phyloP scores from a whole-genome alignment of 495 filamentous ascomycete species.

The Pseudoneurospora amorphoporcata region DNA sequence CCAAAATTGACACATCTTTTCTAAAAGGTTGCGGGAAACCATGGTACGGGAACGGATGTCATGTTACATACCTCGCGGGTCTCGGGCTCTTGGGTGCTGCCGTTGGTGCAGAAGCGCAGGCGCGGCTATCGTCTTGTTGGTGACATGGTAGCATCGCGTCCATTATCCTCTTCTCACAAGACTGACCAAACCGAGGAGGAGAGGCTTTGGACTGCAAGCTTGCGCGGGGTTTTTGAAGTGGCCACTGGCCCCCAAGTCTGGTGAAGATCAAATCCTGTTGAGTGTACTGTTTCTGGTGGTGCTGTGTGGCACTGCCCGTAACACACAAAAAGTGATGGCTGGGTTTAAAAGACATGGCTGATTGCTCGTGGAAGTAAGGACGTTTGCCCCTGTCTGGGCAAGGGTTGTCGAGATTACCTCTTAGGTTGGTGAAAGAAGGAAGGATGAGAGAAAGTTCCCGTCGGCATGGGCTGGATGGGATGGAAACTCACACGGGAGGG shows the following conservation, averaged over 20 bases:
- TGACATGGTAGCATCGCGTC: background rate
- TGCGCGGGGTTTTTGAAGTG: background rate
- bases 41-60: background rate
- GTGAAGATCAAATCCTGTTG: too few relatives aligned
- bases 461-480: background rate
- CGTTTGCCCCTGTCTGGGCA: background rate
- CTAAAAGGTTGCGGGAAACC: background rate
- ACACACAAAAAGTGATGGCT: background rate
- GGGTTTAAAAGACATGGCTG: background rate
- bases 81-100: background rate
- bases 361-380: background rate
- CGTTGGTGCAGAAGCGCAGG: background rate
- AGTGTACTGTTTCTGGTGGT: background rate
- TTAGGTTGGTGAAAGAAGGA: background rate
- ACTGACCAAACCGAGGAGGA: background rate
- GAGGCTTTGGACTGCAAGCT: background rate
- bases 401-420: background rate
- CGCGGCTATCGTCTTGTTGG: background rate
- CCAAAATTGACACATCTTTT: background rate
- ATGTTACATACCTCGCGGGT: background rate
- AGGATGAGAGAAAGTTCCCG: background rate
- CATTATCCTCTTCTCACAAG: background rate
- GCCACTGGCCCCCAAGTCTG: background rate
- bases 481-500: background rate
- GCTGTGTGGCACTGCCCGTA: background rate